Conservation (phyloP, 306 rosid genomes). For the Trifolium repens region DNA sequence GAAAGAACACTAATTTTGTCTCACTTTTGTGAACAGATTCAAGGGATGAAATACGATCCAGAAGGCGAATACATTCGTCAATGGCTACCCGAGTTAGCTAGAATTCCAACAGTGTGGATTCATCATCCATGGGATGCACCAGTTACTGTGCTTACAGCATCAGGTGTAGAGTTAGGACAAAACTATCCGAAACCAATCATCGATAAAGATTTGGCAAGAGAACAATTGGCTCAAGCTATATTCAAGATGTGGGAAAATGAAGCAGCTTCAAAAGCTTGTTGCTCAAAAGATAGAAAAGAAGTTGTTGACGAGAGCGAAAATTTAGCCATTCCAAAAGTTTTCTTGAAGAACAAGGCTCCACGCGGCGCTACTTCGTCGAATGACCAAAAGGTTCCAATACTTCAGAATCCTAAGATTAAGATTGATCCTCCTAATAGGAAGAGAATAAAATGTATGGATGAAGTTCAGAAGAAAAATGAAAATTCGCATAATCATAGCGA, state of each 20-base stretch:
- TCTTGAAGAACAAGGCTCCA: constrained; percentile 34
- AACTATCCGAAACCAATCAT: constrained; percentile 83
- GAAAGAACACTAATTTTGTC: constrained; percentile 11
- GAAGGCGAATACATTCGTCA: constrained; percentile 87
- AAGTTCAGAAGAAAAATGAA: background rate
- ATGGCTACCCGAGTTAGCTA: constrained; percentile 88
- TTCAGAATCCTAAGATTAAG: constrained; percentile 11
- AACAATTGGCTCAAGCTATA: constrained; percentile 64
- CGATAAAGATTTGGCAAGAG: constrained; percentile 71
- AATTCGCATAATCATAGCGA: constrained; percentile 17
- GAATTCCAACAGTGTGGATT: constrained; percentile 94
- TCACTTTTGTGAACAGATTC: constrained; percentile 57
- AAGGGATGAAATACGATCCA: constrained; percentile 79
- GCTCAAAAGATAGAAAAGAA: constrained; percentile 42
- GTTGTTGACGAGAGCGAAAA: constrained; percentile 26
- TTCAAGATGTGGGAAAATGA: constrained; percentile 83
- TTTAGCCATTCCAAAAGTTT: constrained; percentile 30
- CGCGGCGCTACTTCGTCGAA: constrained; percentile 7
- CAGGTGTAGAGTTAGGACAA: constrained; percentile 84
- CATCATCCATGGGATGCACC: constrained; percentile 98
- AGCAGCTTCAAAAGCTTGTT: constrained; percentile 51
- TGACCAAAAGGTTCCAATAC: constrained; percentile 35
- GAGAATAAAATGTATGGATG: constrained; percentile 1
- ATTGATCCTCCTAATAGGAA: constrained; percentile 28
- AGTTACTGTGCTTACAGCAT: constrained; percentile 61